Evolutionary conservation across 2,329 filamentous ascomycete genomes (phyloP).

Genomic region (Aureobasidium pullulans): DNA sequence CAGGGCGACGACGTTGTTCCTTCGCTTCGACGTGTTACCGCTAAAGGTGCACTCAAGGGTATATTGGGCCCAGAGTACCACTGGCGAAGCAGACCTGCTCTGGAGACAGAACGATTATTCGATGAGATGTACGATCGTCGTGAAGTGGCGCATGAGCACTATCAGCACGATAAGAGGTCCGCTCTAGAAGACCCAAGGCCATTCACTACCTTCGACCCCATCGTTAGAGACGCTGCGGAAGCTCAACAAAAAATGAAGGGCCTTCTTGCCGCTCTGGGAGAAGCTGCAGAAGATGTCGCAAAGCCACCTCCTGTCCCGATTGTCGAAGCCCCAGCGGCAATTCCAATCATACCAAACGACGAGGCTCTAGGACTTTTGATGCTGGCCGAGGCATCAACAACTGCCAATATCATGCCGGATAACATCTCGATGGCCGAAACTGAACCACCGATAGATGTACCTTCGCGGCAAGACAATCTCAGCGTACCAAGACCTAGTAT

Average conservation of each 20-base stretch:
- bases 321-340: conserved; percentile 15
- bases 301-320: conserved; percentile 14
- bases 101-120: conserved; percentile 32
- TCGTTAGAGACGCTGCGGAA: conserved; percentile 33
- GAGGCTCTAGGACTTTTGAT: conserved; percentile 34
- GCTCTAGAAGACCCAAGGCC: conserved; percentile 16
- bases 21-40: conserved; percentile 27
- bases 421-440: neutral
- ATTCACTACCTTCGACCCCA: conserved; percentile 37
- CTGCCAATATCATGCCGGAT: neutral
- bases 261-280: conserved; percentile 27
- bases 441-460: neutral
- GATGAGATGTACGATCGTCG: conserved; percentile 24
- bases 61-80: conserved; percentile 27
- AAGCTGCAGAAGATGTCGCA: conserved; percentile 19
- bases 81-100: conserved; percentile 34
- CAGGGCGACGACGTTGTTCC: conserved; percentile 23
- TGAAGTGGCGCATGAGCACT: conserved; percentile 6
- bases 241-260: conserved; percentile 30
- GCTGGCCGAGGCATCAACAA: conserved; percentile 29
- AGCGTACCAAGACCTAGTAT: conserved; percentile 7
- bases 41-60: conserved; percentile 17
- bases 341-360: conserved; percentile 32
- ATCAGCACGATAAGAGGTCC: conserved; percentile 14
- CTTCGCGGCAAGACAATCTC: neutral